A percentile compares a stretch with the other conserved stretches of the same genome.
Evolutionary conservation across 257 asterid species (phyloP).

Genomic region (Agastache rugosa): DNA sequence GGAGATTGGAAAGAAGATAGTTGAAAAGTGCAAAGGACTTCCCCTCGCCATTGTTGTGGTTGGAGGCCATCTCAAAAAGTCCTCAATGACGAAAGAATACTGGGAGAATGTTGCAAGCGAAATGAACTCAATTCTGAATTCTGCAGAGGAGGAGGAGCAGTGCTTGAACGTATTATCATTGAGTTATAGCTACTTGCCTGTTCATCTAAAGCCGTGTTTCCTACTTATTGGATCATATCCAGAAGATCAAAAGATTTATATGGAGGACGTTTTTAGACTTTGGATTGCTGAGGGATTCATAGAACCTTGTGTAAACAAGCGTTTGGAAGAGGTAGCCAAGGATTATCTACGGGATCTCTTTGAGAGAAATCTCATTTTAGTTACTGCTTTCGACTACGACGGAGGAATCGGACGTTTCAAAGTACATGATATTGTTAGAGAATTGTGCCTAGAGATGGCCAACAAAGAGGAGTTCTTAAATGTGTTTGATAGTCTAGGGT

Average conservation of each 20-base stretch:
- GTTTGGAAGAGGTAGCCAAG: no score
- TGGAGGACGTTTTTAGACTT: neutral
- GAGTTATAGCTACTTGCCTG: slow-evolving; percentile 14
- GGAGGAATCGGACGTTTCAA: neutral
- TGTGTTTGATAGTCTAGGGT: neutral
- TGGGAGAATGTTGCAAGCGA: neutral
- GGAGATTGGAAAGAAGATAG: neutral
- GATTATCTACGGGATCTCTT: no score
- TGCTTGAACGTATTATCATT: neutral
- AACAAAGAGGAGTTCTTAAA: neutral
- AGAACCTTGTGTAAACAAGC: neutral
- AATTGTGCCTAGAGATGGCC: no score
- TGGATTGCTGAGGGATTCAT: slow-evolving; percentile 7
- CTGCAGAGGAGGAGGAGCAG: neutral
- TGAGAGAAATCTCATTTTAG: neutral
- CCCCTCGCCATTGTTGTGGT: slow-evolving; percentile 2
- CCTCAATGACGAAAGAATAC: neutral
- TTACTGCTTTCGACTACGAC: neutral
- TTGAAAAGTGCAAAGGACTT: neutral
- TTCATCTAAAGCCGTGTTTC: neutral
- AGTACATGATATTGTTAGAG: neutral
- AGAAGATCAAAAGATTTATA: neutral
- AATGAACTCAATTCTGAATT: neutral
- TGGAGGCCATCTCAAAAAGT: neutral
- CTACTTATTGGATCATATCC: neutral